These are phyloP conservation scores for Umbelopsis sp. DNA, from an alignment of 371 early-diverging fungal species.

Conservation along the genomic window DNA sequence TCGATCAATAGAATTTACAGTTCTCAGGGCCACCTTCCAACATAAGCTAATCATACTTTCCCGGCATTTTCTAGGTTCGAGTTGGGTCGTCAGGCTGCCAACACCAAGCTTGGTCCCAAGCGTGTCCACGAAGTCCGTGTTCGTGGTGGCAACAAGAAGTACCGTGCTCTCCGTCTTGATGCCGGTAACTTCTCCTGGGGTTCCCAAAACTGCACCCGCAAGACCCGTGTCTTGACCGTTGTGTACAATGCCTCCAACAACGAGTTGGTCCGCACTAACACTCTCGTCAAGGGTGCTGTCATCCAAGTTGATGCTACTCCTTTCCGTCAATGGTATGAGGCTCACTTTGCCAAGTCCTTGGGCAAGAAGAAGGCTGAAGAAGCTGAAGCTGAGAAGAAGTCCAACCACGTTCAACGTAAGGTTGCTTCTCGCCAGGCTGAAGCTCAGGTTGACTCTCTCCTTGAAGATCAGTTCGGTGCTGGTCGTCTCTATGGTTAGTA, in stretches of 20 bases:
- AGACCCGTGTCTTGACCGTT: constrained; percentile 93
- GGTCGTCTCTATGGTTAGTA: constrained; percentile 90
- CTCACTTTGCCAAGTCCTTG: constrained; percentile 84
- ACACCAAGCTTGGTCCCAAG: constrained; percentile 96
- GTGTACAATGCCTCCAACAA: constrained; percentile 99
- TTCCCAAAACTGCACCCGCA: constrained; percentile 87
- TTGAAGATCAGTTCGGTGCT: constrained; percentile 95
- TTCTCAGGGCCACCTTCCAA: neutral
- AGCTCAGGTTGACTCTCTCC: constrained; percentile 84
- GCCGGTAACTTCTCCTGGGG: constrained; percentile 96
- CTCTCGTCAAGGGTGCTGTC: constrained; percentile 96
- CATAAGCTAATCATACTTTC: neutral
- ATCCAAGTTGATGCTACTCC: constrained; percentile 97
- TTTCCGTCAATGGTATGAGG: constrained; percentile 96
- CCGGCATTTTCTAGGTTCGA: constrained; percentile 78
- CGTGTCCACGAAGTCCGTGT: constrained; percentile 93
- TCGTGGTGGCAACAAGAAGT: constrained; percentile 97
- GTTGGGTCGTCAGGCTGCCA: constrained; percentile 96
- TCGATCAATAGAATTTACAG: no score
- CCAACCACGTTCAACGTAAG: constrained; percentile 92
- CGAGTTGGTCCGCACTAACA: constrained; percentile 99
- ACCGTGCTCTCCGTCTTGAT: constrained; percentile 95
- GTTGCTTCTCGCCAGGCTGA: constrained; percentile 80
- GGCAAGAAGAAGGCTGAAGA: constrained; percentile 82
- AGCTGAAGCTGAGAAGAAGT: constrained; percentile 79